Base-by-base conservation (phyloP, 2,329 filamentous ascomycete genomes). In the Escovopsis sp. region DNA sequence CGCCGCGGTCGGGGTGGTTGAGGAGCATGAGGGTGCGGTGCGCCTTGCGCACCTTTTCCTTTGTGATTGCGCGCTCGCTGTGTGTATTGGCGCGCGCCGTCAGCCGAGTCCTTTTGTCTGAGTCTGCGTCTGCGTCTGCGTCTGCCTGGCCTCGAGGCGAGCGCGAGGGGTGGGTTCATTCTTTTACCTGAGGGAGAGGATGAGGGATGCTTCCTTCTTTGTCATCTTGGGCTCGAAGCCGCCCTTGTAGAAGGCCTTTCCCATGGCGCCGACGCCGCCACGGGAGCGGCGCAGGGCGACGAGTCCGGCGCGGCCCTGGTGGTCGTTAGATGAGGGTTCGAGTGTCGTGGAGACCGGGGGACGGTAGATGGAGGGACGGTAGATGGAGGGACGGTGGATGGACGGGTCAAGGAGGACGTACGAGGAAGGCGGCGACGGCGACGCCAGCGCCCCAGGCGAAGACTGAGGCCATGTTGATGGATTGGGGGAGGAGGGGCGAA, bases 181-280 rank as follows among this genome's bases (percentile, higher is more conserved):
- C 10, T 39, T 66, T 39, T 77, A 95, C 89, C 80, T 85, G 47
- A 96, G 79, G 50, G 91, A 84, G 39, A 98, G 68, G 47, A 98
- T 95, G 53, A 98, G 67, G 4, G 87, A 74, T 19, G 91, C 91
- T 66, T 98, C 91, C 61, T 82, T 80, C 61, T 82, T 77, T 61
- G 79, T 95, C 89, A 98, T 98, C 64, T 82, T 84, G 47, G 79
- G 72, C 68, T 98, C 91, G 59, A 98, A 98, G n/a, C 91, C 91
- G 52, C 91, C 91, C 66, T 96, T 98, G 73, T 95, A 96, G 59
- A 87, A 98, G 36, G 87, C 80, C 63, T 88, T 87, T 54, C 91
- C 91, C 53, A 94, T 68, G 33, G 83, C 80, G 51, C 82, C 83
- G 39, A 84, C 71, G 49, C 81, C 81, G 48, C 84, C 83, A 48